Percentiles rank a stretch among this genome's conserved stretches.
These are phyloP conservation scores for Tulasnella sp. DNA, from an alignment of 768 basidiomycete species.

Conservation along the genomic window DNA sequence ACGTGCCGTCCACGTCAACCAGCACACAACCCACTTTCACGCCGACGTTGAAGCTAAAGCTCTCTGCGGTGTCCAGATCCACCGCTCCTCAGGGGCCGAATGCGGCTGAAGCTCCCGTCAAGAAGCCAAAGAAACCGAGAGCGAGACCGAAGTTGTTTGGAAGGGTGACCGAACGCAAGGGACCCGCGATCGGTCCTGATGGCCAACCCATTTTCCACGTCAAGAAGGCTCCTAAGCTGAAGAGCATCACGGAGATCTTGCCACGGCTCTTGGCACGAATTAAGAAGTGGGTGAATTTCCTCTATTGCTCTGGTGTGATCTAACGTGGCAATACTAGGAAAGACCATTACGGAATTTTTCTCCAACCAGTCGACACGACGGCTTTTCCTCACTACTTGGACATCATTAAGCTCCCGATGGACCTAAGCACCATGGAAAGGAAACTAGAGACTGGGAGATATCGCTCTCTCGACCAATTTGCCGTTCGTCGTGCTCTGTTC, in stretches of 20 bases:
- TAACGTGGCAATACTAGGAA: conserved; percentile 47
- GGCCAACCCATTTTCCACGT: conserved; percentile 18
- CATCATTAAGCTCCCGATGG: conserved; percentile 84
- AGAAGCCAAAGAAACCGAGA: conserved; percentile 7
- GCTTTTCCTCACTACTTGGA: conserved; percentile 62
- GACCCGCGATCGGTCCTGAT: background rate
- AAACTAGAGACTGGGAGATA: conserved; percentile 78
- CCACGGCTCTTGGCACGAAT: conserved; percentile 63
- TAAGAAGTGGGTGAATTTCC: conserved; percentile 56
- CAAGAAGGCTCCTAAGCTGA: conserved; percentile 62
- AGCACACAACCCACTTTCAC: background rate
- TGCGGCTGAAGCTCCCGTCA: background rate
- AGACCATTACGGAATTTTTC: conserved; percentile 82
- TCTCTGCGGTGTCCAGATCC: background rate
- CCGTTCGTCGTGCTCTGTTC: conserved; percentile 49
- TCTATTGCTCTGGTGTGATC: background rate
- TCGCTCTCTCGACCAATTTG: conserved; percentile 73
- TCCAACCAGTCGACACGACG: conserved; percentile 59
- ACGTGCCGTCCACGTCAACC: background rate
- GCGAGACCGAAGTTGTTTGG: conserved; percentile 16
- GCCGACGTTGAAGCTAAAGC: background rate
- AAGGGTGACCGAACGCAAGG: background rate
- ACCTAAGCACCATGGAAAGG: conserved; percentile 77
- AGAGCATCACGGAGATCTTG: conserved; percentile 74
- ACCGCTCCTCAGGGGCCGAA: background rate